Evolutionary conservation across 306 rosid genomes (phyloP).

Genomic region (Rosa chinensis): DNA sequence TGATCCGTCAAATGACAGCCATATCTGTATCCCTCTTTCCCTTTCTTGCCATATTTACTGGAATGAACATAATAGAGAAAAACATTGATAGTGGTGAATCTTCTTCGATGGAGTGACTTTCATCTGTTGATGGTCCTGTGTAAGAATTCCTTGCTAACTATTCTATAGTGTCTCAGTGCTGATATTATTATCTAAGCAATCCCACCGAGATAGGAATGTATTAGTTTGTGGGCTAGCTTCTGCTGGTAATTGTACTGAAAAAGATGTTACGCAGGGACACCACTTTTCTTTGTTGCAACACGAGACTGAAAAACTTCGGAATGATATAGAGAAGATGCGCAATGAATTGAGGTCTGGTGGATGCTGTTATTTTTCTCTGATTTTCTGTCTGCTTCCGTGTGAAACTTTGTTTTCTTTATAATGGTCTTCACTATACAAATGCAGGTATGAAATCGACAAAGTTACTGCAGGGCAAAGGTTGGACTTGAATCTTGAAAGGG

Average conservation of each 20-base stretch:
- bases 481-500: slow-evolving; percentile 96
- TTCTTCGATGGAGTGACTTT: background rate
- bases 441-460: slow-evolving; percentile 91
- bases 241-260: slow-evolving; percentile 9
- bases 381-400: slow-evolving; percentile 13
- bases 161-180: background rate
- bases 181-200: background rate
- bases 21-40: background rate
- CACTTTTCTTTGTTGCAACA: slow-evolving; percentile 90
- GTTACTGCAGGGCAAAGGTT: slow-evolving; percentile 92
- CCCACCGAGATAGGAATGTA: background rate
- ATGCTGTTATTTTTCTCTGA: background rate
- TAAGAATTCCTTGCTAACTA: background rate
- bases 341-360: slow-evolving; percentile 73
- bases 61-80: background rate
- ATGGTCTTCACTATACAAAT: slow-evolving; percentile 23
- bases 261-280: slow-evolving; percentile 62
- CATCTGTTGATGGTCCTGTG: background rate
- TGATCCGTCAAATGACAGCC: background rate
- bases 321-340: slow-evolving; percentile 94
- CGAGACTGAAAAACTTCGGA: slow-evolving; percentile 84
- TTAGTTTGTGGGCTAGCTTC: slow-evolving; percentile 21
- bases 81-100: background rate
- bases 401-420: slow-evolving; percentile 9
- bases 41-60: background rate